Evolutionary conservation across 2,329 filamentous ascomycete genomes (phyloP).

Genomic region (Magnaporthiopsis rhizophila): DNA sequence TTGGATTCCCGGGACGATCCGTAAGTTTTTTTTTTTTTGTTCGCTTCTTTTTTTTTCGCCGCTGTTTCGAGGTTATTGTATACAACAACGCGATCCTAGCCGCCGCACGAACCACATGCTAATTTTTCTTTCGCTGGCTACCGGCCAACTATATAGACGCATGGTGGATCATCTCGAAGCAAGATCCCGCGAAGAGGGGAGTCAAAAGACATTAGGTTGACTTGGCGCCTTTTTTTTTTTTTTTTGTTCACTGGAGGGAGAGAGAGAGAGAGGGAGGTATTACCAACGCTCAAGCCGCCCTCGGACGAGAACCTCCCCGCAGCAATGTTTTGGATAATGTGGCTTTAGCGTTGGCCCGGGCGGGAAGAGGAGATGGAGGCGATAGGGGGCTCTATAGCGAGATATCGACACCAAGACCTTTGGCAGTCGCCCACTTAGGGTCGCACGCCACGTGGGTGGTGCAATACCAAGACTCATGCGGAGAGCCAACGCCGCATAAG

Average conservation of each 20-base stretch:
- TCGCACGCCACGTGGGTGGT: neutral
- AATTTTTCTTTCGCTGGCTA: neutral
- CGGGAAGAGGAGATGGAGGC: neutral
- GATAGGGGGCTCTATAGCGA: neutral
- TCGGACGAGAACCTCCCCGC: too few species aligned
- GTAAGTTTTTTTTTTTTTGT: neutral
- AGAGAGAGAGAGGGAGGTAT: neutral
- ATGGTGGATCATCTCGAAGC: slow-evolving; percentile 6
- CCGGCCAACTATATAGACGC: neutral
- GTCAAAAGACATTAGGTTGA: neutral
- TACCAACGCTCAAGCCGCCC: too few species aligned
- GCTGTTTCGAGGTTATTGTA: neutral
- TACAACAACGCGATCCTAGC: neutral
- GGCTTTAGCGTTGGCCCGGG: neutral
- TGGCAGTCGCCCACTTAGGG: neutral
- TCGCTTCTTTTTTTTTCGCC: too few species aligned
- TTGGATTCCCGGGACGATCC: slow-evolving; percentile 68
- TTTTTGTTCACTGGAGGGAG: too few species aligned
- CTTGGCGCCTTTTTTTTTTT: too few species aligned
- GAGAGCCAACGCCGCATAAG: neutral
- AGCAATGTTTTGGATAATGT: too few species aligned
- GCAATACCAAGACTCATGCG: neutral
- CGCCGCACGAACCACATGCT: neutral
- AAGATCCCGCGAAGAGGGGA: neutral
- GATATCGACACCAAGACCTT: neutral